Percentiles rank a stretch among this genome's conserved stretches.
phyloP scores from a whole-genome alignment of 1,284 basidiomycete genomes.

The Rhodotorula sp. region DNA sequence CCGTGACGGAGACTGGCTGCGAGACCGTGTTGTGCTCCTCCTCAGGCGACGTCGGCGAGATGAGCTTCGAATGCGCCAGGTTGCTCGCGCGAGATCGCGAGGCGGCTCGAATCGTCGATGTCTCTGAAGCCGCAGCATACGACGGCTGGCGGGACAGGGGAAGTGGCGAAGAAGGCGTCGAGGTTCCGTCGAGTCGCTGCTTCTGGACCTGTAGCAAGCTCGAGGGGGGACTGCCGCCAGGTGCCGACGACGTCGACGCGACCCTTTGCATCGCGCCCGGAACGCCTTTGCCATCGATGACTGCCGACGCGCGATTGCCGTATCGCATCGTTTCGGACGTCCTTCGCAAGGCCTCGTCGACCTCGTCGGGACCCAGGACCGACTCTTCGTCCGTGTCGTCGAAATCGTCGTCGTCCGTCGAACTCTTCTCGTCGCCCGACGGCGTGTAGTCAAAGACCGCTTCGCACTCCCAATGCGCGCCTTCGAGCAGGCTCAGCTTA shows the following conservation, averaged over 20 bases:
- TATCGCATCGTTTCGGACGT: neutral
- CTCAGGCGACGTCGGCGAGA: neutral
- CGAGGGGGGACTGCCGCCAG: no score
- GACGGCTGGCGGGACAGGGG: slow-evolving; percentile 26
- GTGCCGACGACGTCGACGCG: neutral
- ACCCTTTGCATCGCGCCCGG: slow-evolving; percentile 1
- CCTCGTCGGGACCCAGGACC: slow-evolving; percentile 25
- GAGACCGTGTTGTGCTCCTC: neutral
- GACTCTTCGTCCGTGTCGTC: slow-evolving; percentile 3
- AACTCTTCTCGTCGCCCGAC: slow-evolving; percentile 31
- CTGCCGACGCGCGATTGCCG: slow-evolving; percentile 23
- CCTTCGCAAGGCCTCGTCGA: slow-evolving; percentile 20
- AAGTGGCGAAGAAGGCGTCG: slow-evolving; percentile 2
- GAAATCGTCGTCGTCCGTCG: slow-evolving; percentile 17
- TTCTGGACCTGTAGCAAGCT: neutral
- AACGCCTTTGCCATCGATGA: slow-evolving; percentile 14
- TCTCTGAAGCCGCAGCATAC: neutral
- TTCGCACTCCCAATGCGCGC: slow-evolving; percentile 43
- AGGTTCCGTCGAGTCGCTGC: neutral
- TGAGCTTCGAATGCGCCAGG: neutral
- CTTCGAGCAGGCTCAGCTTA: slow-evolving; percentile 37
- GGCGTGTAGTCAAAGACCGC: slow-evolving; percentile 41
- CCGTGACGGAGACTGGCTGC: neutral
- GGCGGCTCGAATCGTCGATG: slow-evolving; percentile 11
- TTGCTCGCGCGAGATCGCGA: neutral